These are phyloP conservation scores for Juglanconis oblonga DNA, from an alignment of 2,329 filamentous ascomycete species.

Conservation along the genomic window DNA sequence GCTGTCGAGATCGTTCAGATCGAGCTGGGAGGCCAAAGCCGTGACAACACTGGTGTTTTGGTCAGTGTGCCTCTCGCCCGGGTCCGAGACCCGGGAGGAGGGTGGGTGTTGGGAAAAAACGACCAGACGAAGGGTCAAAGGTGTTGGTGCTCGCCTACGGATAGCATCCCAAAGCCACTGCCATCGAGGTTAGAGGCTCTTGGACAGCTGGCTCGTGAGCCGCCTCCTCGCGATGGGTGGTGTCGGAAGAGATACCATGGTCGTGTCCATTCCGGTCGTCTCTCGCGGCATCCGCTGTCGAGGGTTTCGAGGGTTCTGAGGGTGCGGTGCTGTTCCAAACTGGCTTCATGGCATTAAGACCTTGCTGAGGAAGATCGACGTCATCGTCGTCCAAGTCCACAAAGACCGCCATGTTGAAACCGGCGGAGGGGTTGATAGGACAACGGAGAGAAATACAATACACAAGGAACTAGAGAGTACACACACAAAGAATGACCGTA, in stretches of 20 bases:
- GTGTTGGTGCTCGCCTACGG: conserved; percentile 52
- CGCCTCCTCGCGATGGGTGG: conserved; percentile 20
- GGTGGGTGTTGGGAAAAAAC: conserved; percentile 21
- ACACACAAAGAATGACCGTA: neutral
- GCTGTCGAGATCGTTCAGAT: conserved; percentile 82
- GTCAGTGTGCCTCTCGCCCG: conserved; percentile 17
- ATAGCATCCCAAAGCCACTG: conserved; percentile 64
- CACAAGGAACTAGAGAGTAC: neutral
- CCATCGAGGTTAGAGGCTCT: conserved; percentile 54
- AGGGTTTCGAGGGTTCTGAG: conserved; percentile 10
- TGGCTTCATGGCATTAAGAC: conserved; percentile 22
- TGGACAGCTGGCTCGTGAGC: conserved; percentile 24
- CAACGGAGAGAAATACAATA: neutral
- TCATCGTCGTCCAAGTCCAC: conserved; percentile 32
- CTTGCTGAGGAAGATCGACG: conserved; percentile 24
- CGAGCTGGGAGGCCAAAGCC: conserved; percentile 72
- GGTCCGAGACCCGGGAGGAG: conserved; percentile 12
- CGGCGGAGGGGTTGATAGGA: neutral
- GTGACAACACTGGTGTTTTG: conserved; percentile 63
- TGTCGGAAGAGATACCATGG: neutral
- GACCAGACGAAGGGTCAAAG: conserved; percentile 20
- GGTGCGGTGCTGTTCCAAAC: conserved; percentile 24
- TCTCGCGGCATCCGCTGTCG: neutral
- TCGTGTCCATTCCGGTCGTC: neutral
- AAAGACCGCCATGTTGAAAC: conserved; percentile 29